A percentile compares a stretch with the other conserved stretches of the same genome.
phyloP scores from a whole-genome alignment of 306 rosid genomes.

The cucumber (Cucumis sativus) region DNA sequence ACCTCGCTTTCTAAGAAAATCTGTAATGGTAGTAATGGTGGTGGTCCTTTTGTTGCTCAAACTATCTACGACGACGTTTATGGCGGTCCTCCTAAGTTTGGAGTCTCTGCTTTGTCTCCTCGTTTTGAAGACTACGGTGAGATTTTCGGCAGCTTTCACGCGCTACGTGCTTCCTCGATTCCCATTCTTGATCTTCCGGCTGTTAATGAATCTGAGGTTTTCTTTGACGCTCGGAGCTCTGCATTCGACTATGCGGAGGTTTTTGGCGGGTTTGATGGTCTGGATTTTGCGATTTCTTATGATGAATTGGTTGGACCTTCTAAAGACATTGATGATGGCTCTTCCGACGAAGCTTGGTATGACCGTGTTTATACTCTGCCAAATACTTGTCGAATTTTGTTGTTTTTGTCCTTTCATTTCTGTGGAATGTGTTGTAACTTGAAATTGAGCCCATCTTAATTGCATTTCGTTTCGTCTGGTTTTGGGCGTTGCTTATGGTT shows the following conservation, averaged over 20 bases:
- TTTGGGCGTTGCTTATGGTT: background rate
- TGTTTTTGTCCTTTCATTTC: slow-evolving; percentile 8
- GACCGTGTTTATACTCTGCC: slow-evolving; percentile 10
- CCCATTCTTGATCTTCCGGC: slow-evolving; percentile 81
- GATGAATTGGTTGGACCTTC: slow-evolving; percentile 50
- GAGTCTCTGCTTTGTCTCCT: slow-evolving; percentile 56
- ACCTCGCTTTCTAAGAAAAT: slow-evolving; percentile 38
- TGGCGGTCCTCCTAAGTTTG: slow-evolving; percentile 71
- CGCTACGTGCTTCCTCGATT: slow-evolving; percentile 69
- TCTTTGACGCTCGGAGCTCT: slow-evolving; percentile 50
- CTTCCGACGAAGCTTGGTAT: slow-evolving; percentile 73
- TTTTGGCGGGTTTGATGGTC: slow-evolving; percentile 44
- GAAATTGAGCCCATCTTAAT: background rate
- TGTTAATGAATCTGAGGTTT: slow-evolving; percentile 44
- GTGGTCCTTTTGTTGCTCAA: slow-evolving; percentile 22
- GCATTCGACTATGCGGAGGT: slow-evolving; percentile 67
- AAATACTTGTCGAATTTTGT: background rate
- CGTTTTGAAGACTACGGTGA: slow-evolving; percentile 85
- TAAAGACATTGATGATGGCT: slow-evolving; percentile 16
- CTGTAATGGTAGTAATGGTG: slow-evolving; percentile 10
- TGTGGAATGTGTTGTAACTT: slow-evolving; percentile 13
- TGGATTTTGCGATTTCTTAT: slow-evolving; percentile 44
- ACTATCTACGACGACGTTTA: slow-evolving; percentile 70
- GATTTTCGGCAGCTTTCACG: slow-evolving; percentile 69
- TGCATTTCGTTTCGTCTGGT: background rate